These are phyloP conservation scores for Penstemon barbatus DNA, from an alignment of 257 asterid species.

Conservation along the genomic window DNA sequence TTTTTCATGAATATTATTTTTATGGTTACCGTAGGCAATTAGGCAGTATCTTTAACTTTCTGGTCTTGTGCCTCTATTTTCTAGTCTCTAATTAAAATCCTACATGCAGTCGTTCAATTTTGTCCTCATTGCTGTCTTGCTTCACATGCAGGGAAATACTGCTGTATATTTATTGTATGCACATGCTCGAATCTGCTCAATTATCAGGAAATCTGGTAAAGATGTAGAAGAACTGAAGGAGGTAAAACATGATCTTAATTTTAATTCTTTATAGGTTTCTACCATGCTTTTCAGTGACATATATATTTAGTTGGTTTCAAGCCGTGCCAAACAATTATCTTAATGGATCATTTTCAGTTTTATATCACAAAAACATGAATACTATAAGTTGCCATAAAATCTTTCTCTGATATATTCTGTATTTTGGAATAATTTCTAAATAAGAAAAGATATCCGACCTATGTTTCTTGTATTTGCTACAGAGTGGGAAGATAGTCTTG, in stretches of 20 bases:
- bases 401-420: too few species aligned
- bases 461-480: constrained; percentile 27
- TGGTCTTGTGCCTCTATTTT: constrained; percentile 12
- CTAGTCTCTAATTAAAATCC: not conserved
- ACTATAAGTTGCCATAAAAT: too few species aligned
- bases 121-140: constrained; percentile 18
- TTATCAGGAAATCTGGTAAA: constrained; percentile 82
- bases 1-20: not conserved
- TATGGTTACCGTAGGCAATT: not conserved
- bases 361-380: not conserved
- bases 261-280: constrained; percentile 3
- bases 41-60: not conserved
- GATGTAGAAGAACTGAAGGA: constrained; percentile 73
- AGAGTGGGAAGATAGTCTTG: constrained; percentile 64
- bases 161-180: constrained; percentile 95
- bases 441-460: too few species aligned
- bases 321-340: not conserved
- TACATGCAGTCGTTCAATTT: constrained; percentile 15
- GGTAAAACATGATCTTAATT: constrained; percentile 34
- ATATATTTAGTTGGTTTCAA: not conserved
- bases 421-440: too few species aligned
- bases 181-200: constrained; percentile 98
- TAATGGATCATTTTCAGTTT: not conserved
- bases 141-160: constrained; percentile 84
- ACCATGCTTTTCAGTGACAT: not conserved